Conservation (phyloP, 805 yeast species). For the Candida glaebosa region DNA sequence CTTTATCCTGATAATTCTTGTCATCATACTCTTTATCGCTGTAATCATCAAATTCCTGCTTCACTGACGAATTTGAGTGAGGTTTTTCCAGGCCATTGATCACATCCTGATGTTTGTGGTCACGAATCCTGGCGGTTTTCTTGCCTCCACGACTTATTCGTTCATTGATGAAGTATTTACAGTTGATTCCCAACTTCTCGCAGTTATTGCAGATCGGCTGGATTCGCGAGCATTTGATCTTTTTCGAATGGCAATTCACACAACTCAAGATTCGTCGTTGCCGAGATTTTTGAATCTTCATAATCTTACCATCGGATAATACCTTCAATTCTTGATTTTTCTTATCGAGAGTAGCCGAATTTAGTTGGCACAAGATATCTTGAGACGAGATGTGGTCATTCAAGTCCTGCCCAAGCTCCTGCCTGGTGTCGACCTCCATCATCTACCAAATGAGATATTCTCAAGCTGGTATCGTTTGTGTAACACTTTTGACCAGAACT, state of each 20-base stretch:
- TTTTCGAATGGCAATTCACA: conserved; percentile 57
- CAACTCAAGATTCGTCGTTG: conserved; percentile 58
- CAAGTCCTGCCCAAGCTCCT: background rate
- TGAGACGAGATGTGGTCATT: background rate
- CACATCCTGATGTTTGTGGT: background rate
- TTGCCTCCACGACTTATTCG: conserved; percentile 47
- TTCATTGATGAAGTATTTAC: conserved; percentile 58
- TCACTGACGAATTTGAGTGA: too few relatives aligned
- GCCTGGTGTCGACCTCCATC: background rate
- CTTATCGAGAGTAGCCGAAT: background rate
- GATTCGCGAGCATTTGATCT: conserved; percentile 59
- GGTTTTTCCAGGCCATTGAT: too few relatives aligned
- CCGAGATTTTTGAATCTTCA: conserved; percentile 59
- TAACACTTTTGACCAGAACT: too few relatives aligned
- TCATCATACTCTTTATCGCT: background rate
- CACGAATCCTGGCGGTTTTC: conserved; percentile 12
- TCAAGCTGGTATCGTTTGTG: too few relatives aligned
- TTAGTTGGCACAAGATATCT: background rate
- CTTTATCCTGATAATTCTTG: background rate
- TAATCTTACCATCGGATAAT: conserved; percentile 49
- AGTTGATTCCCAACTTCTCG: conserved; percentile 41
- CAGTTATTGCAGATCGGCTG: conserved; percentile 58
- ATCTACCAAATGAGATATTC: too few relatives aligned
- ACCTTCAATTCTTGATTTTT: conserved; percentile 11
- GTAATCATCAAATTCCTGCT: background rate